Percentiles rank a stretch among this genome's conserved stretches.
phyloP scores from a whole-genome alignment of 371 early-diverging fungal species.

The Apophysomyces trapeziformis region DNA sequence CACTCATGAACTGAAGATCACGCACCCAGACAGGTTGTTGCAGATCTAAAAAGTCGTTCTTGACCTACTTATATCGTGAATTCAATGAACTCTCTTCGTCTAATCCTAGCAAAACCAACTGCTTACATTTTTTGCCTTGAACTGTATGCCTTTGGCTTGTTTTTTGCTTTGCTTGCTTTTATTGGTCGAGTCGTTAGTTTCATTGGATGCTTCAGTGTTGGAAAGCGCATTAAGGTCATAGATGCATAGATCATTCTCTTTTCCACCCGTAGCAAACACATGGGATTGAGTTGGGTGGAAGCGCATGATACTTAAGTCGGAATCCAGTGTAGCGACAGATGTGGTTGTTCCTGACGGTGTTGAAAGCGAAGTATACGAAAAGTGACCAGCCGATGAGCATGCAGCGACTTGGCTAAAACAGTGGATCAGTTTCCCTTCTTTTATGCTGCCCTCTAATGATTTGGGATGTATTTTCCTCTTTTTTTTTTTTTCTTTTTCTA shows the following conservation, averaged over 20 bases:
- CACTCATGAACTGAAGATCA: conserved; percentile 74
- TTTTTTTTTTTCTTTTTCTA: not conserved
- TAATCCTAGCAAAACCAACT: not conserved
- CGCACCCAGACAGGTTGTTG: conserved; percentile 89
- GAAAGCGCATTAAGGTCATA: conserved; percentile 66
- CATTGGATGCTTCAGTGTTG: conserved; percentile 4
- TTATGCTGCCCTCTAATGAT: too few species aligned
- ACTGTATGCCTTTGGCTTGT: conserved; percentile 52
- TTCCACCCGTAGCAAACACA: conserved; percentile 85
- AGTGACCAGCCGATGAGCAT: conserved; percentile 40
- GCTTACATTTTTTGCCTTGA: conserved; percentile 69
- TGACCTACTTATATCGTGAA: conserved; percentile 38
- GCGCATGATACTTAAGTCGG: conserved; percentile 58
- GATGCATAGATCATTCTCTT: conserved; percentile 80
- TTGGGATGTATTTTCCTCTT: too few species aligned
- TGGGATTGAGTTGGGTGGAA: conserved; percentile 66
- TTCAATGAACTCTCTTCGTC: conserved; percentile 1
- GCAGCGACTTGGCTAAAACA: conserved; percentile 31
- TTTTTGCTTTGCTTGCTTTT: conserved; percentile 47
- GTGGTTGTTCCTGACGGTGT: conserved; percentile 9
- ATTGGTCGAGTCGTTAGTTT: conserved; percentile 29
- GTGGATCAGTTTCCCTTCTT: not conserved
- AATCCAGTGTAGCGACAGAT: conserved; percentile 21
- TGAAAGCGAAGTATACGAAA: conserved; percentile 36
- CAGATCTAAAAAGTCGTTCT: conserved; percentile 80